These are phyloP conservation scores for Hypoxylon sp. DNA, from an alignment of 2,329 filamentous ascomycete genomes.

Conservation along the genomic window DNA sequence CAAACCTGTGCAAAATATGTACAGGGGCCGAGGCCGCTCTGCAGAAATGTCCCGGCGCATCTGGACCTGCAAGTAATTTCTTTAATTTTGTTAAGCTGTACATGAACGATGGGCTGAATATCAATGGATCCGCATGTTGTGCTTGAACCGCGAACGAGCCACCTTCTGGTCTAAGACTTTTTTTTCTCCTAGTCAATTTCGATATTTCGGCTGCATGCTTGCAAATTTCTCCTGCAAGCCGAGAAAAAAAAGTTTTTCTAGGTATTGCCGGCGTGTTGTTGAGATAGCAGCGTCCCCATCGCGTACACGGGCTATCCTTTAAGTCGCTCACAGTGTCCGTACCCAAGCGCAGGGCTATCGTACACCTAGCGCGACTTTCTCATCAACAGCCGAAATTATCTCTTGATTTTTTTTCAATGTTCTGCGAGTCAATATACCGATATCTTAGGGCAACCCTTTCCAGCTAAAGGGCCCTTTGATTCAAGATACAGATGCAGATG, in stretches of 20 bases:
- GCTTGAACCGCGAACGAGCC: conserved; percentile 32
- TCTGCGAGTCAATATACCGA: conserved; percentile 22
- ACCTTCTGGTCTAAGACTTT: conserved; percentile 35
- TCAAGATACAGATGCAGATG: conserved; percentile 14
- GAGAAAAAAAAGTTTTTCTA: conserved; percentile 26
- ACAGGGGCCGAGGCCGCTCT: conserved; percentile 40
- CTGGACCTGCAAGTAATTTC: conserved; percentile 45
- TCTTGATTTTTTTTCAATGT: neutral
- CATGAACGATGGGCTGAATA: conserved; percentile 41
- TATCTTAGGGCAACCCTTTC: conserved; percentile 22
- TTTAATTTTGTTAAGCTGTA: conserved; percentile 35
- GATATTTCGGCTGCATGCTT: conserved; percentile 28
- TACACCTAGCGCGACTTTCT: conserved; percentile 6
- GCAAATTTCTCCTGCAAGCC: conserved; percentile 31
- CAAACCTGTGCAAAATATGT: conserved; percentile 11
- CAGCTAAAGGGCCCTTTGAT: conserved; percentile 22
- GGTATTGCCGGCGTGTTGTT: conserved; percentile 25
- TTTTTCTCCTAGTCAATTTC: conserved; percentile 35
- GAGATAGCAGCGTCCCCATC: conserved; percentile 13
- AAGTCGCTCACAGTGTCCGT: conserved; percentile 28
- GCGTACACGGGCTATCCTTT: conserved; percentile 4
- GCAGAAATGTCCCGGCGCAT: conserved; percentile 38
- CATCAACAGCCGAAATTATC: neutral
- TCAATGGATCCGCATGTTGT: conserved; percentile 37
- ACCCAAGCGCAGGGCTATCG: conserved; percentile 3